A percentile compares a stretch with the other conserved stretches of the same genome.
Conservation (phyloP, 306 rosid species). For the Hippophae gyantsensis region DNA sequence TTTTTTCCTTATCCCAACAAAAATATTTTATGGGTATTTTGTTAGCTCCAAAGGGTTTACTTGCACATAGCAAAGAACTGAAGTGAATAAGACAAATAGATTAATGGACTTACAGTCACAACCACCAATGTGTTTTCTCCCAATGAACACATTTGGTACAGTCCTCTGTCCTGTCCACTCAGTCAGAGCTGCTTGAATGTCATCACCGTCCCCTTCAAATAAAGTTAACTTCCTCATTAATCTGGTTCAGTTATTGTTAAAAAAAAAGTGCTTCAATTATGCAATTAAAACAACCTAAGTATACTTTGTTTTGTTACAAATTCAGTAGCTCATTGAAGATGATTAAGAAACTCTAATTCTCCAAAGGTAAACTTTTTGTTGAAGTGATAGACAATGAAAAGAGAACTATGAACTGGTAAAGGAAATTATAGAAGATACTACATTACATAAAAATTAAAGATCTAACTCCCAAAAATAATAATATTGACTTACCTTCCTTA, state of each 20-base stretch:
- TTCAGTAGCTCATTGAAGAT: neutral
- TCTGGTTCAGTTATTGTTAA: neutral
- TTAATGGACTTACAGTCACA: slow-evolving; percentile 26
- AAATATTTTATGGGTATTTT: neutral
- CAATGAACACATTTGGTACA: slow-evolving; percentile 78
- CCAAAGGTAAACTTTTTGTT: neutral
- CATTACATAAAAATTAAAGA: no score
- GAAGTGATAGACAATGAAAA: neutral
- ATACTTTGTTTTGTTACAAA: no score
- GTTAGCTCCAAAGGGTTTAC: neutral
- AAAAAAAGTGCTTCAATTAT: neutral
- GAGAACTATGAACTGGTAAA: neutral
- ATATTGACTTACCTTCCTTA: slow-evolving; percentile 37
- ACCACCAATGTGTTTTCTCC: slow-evolving; percentile 50
- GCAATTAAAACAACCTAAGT: neutral
- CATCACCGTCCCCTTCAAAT: slow-evolving; percentile 48
- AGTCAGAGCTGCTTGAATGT: slow-evolving; percentile 49
- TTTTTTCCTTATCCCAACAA: no score
- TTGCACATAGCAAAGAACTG: neutral
- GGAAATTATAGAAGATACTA: neutral
- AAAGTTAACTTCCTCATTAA: neutral
- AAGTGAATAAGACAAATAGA: neutral
- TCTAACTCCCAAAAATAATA: neutral
- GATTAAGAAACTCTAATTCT: neutral
- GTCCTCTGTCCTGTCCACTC: slow-evolving; percentile 39